Base-by-base conservation (phyloP, 257 asterid species). In the Henckelia pumila region DNA sequence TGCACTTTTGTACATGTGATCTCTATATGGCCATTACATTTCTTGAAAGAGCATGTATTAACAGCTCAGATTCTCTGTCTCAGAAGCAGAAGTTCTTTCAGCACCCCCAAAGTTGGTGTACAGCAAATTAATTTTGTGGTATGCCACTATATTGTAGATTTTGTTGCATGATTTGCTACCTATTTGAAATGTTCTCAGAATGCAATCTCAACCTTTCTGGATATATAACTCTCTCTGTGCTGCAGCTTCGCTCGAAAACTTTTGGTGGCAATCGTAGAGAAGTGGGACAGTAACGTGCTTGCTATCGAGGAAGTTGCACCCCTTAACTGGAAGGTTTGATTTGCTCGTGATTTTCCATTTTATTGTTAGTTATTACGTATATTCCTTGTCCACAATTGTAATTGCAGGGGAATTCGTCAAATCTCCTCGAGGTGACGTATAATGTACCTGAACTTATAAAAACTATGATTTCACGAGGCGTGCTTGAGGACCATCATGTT, bases 21-120 rank as follows among this genome's bases (percentile, higher is more conserved):
- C 13, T 47, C 37, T 30, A 9, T 67, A 22, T 28, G 52, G 28
- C 53, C 64, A 61, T 57, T 69, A 50, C 47, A 59, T 53, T 52
- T 33, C 28, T 22, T 24, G 30, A 59, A 58, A 9, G 56, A 24
- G 47, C 76, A 59, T 69, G 35, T 66, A 28, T 70, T 78, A 70
- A 71, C 70, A 40, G 9, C 33, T 8, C 57, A 59, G 22, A 44
- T 72, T 72, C 63, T 66, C 56, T 59, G 53, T 76, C 63, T 61
- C 92, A 92, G 98, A 93, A 77, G 93, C 85, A 4, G 86, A 88
- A 77, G 95, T 93, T 76, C 97, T 93, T 73, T 85, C 96, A 59
- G 98, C 98, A 22, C 97, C 96, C 63, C 97, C 95, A 4, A 93
- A 88, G 83, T 71, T 93, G 86, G 98, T 93, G 29, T 93, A 93